Evolutionary conservation across 495 filamentous ascomycete genomes (phyloP).

Genomic region (Penicillium simplicissimum): DNA sequence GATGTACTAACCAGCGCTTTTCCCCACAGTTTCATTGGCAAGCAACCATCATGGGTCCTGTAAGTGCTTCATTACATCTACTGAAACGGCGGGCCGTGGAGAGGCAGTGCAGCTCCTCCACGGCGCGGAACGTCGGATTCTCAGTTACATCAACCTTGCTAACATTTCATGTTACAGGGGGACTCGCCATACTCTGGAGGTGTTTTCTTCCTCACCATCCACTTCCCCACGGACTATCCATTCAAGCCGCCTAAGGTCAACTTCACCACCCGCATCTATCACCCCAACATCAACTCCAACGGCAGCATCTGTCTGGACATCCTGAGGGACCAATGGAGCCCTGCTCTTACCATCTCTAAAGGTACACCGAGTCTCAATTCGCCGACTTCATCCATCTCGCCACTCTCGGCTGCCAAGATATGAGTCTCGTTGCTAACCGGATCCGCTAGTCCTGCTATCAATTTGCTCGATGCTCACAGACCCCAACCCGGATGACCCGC

Average conservation of each 20-base stretch:
- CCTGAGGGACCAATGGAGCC: slow-evolving; percentile 97
- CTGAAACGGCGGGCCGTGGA: not conserved
- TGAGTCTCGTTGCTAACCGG: slow-evolving; percentile 20
- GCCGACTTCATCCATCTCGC: no score
- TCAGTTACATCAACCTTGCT: no score
- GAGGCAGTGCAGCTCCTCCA: no score
- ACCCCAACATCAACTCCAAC: slow-evolving; percentile 99
- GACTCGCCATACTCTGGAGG: slow-evolving; percentile 97
- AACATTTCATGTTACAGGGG: slow-evolving; percentile 49
- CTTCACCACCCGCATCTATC: slow-evolving; percentile 99
- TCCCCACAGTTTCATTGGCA: slow-evolving; percentile 99
- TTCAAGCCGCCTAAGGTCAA: slow-evolving; percentile 99
- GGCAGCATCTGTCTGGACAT: slow-evolving; percentile 99
- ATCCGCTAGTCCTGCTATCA: slow-evolving; percentile 77
- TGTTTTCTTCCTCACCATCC: slow-evolving; percentile 97
- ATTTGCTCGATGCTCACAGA: slow-evolving; percentile 99
- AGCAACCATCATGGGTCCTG: slow-evolving; percentile 99
- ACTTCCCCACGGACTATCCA: slow-evolving; percentile 99
- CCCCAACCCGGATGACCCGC: slow-evolving; percentile 97
- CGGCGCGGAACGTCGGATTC: no score
- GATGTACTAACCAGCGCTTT: no score
- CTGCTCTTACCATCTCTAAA: slow-evolving; percentile 97
- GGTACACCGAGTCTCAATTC: no score
- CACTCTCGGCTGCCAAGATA: no score
- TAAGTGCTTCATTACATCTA: slow-evolving; percentile 53